phyloP scores from a whole-genome alignment of 257 asterid genomes.

The Scutellaria barbata region DNA sequence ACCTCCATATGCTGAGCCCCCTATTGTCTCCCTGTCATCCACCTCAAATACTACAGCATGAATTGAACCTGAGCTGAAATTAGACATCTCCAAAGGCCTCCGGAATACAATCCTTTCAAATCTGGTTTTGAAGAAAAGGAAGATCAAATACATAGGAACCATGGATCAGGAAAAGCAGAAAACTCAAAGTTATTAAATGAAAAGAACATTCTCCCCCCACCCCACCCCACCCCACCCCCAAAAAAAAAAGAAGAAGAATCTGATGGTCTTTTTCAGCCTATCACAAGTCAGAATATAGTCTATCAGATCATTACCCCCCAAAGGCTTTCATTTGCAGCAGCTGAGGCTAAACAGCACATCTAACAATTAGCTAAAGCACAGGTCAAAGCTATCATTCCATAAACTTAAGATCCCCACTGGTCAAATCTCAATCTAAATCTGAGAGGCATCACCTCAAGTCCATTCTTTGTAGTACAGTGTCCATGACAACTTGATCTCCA shows the following conservation, averaged over 20 bases:
- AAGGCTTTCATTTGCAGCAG: constrained; percentile 15
- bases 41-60: constrained; percentile 88
- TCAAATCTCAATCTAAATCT: constrained; percentile 8
- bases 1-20: constrained; percentile 97
- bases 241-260: constrained; percentile 5
- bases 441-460: constrained; percentile 16
- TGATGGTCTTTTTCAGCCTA: constrained; percentile 13
- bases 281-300: constrained; percentile 11
- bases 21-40: constrained; percentile 81
- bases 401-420: constrained; percentile 15
- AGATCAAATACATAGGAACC: constrained; percentile 31
- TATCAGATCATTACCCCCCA: constrained; percentile 4
- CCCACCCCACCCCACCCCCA: no score
- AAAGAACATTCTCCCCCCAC: neutral
- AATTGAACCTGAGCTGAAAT: constrained; percentile 68
- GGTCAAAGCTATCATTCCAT: neutral
- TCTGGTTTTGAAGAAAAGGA: constrained; percentile 46
- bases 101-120: constrained; percentile 78
- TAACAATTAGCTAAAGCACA: constrained; percentile 21
- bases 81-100: constrained; percentile 76
- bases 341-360: constrained; percentile 21
- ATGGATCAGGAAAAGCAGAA: constrained; percentile 12
- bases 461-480: constrained; percentile 11
- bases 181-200: constrained; percentile 1
- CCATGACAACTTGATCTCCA: constrained; percentile 12